These are phyloP conservation scores for Penium margaritaceum DNA, from an alignment of 139 green algal genomes.

Conservation along the genomic window DNA sequence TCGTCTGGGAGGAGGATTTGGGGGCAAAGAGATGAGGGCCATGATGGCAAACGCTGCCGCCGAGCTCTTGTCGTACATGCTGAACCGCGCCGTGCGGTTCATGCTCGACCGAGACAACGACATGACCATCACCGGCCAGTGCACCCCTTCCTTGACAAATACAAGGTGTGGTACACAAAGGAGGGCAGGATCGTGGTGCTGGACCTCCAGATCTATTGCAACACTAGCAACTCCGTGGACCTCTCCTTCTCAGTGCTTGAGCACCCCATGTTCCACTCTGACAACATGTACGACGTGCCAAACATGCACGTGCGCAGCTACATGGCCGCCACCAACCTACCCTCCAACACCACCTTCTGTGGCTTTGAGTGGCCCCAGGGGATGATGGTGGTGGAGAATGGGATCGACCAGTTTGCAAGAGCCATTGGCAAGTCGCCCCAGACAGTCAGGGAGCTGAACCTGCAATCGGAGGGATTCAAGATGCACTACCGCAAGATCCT, in stretches of 20 bases:
- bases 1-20: not conserved
- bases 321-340: slow-evolving; percentile 66
- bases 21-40: slow-evolving; percentile 2
- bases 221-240: not conserved
- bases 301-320: not conserved
- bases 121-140: not conserved
- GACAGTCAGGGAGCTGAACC: too few relatives aligned
- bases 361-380: not conserved
- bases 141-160: not conserved
- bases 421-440: not conserved
- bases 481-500: not conserved
- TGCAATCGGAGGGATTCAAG: slow-evolving; percentile 54
- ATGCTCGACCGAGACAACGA: slow-evolving; percentile 13
- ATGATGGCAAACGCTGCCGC: not conserved
- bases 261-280: not conserved
- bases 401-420: not conserved
- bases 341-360: slow-evolving; percentile 82
- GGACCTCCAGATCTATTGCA: not conserved
- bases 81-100: not conserved
- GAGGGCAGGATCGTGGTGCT: not conserved
- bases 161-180: not conserved
- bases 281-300: not conserved
- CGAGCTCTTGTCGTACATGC: not conserved
- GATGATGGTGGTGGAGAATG: not conserved
- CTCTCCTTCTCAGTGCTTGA: not conserved